Percentiles rank a stretch among this genome's conserved stretches.
These are phyloP conservation scores for Eucalyptus microcorys DNA, from an alignment of 345 rosid species.

Conservation along the genomic window DNA sequence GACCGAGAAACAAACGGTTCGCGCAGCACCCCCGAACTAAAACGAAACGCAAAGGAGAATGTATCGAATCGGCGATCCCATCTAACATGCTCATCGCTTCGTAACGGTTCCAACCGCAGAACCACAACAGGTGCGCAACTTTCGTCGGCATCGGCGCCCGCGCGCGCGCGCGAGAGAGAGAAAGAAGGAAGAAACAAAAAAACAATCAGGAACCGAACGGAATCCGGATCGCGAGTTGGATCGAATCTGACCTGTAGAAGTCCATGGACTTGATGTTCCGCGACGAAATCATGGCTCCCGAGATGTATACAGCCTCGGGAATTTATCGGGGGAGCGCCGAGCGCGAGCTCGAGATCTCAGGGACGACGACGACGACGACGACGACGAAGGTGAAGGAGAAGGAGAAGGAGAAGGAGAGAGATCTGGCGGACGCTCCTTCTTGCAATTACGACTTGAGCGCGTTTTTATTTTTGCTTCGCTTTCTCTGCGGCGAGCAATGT, in stretches of 20 bases:
- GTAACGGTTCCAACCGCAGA: not conserved
- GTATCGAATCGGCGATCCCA: not conserved
- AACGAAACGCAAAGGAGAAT: not conserved
- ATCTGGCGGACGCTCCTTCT: not conserved
- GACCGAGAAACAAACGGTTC: not conserved
- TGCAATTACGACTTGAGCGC: not conserved
- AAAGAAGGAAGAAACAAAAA: not conserved
- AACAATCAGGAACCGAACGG: not conserved
- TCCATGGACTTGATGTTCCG: constrained; percentile 65
- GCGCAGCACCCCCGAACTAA: not conserved
- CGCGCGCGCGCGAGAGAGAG: not conserved
- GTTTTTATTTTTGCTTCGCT: not conserved
- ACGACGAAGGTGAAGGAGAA: not conserved
- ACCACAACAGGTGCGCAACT: not conserved
- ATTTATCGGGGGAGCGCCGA: not conserved
- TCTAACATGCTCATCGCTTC: not conserved
- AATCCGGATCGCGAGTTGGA: not conserved
- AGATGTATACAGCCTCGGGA: not conserved
- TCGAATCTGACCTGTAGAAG: constrained; percentile 47
- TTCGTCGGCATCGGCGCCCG: not conserved
- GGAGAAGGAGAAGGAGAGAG: not conserved
- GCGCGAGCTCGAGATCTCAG: not conserved
- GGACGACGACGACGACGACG: not conserved
- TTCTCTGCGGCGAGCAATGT: not conserved
- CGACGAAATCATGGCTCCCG: constrained; percentile 41